These are phyloP conservation scores for Atalantia buxifolia DNA, from an alignment of 345 rosid species.

Conservation along the genomic window DNA sequence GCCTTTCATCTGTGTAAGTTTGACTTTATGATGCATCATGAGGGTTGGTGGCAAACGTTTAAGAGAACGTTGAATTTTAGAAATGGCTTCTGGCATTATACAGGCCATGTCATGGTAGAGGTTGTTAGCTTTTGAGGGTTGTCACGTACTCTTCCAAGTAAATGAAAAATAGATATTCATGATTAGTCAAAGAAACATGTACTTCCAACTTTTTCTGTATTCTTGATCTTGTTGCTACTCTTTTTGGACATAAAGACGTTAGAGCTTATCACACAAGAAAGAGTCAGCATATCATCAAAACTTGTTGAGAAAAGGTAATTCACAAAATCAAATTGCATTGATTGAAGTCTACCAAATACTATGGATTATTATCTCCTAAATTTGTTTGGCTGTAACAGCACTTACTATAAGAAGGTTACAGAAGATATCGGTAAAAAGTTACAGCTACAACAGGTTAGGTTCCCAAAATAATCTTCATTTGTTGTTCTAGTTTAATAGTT, in stretches of 20 bases:
- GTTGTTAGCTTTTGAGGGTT: background rate
- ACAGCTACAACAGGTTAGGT: constrained; percentile 57
- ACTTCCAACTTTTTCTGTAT: background rate
- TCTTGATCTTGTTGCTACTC: background rate
- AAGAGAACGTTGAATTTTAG: background rate
- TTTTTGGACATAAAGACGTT: constrained; percentile 35
- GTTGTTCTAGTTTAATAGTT: background rate
- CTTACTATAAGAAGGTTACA: constrained; percentile 46
- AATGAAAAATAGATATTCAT: background rate
- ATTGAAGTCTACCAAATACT: constrained; percentile 6
- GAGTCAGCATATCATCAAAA: constrained; percentile 45
- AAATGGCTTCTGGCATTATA: background rate
- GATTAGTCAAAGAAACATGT: background rate
- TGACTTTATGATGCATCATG: background rate
- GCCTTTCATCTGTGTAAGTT: background rate
- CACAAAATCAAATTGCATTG: constrained; percentile 10
- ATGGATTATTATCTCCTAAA: background rate
- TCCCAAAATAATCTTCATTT: constrained; percentile 4
- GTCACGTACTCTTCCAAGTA: background rate
- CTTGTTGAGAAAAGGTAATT: constrained; percentile 52
- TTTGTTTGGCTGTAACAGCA: constrained; percentile 31
- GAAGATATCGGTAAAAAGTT: constrained; percentile 43
- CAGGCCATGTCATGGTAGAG: background rate
- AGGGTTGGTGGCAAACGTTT: background rate
- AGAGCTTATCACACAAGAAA: constrained; percentile 64